A percentile compares a stretch with the other conserved stretches of the same genome.
Conservation (phyloP, 176 grass and related monocot genomes). For the Zea mays region Zm-B73-REFERENCE-NAM-5.0 NC_050099.1:118550501-118551000, state of each 20-base stretch:
- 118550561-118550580: slow-evolving; percentile 86
- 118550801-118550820: slow-evolving; percentile 22
- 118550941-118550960: not conserved
- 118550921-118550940: not conserved
- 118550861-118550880: not conserved
- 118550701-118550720: slow-evolving; percentile 19
- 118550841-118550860: slow-evolving; percentile 17
- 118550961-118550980: not conserved
- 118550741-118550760: slow-evolving; percentile 77
- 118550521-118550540: slow-evolving; percentile 94
- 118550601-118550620: slow-evolving; percentile 78
- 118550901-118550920: not conserved
- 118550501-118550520: slow-evolving; percentile 62
- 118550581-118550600: slow-evolving; percentile 85
- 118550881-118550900: not conserved
- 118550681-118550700: not conserved
- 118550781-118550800: slow-evolving; percentile 81
- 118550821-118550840: not conserved
- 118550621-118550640: slow-evolving; percentile 82
- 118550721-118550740: slow-evolving; percentile 87
- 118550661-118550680: not conserved
- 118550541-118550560: slow-evolving; percentile 89
- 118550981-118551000: not conserved
- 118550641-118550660: slow-evolving; percentile 67
- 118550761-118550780: slow-evolving; percentile 96